These are phyloP conservation scores for Gremmenia infestans DNA, from an alignment of 2,329 filamentous ascomycete genomes.

Conservation along the genomic window DNA sequence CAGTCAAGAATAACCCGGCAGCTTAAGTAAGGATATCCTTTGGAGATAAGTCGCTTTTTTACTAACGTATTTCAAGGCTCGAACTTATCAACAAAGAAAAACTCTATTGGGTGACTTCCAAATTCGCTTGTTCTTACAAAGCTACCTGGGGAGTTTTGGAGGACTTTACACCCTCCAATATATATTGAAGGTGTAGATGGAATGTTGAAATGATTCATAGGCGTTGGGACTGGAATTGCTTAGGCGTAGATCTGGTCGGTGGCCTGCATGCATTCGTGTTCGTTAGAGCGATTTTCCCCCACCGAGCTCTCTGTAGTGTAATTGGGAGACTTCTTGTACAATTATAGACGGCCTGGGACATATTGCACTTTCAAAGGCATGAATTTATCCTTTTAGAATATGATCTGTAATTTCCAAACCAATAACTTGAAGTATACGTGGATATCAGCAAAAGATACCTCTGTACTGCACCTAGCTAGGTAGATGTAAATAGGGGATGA, in stretches of 20 bases:
- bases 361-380: background rate
- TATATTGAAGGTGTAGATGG: too few species aligned
- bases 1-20: background rate
- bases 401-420: too few species aligned
- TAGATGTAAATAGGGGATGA: background rate
- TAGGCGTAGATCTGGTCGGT: slow-evolving; percentile 5
- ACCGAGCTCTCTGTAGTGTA: slow-evolving; percentile 14
- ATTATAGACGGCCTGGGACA: slow-evolving; percentile 18
- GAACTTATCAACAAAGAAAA: too few species aligned
- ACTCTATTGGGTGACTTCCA: too few species aligned
- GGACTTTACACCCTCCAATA: background rate
- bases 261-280: slow-evolving; percentile 12
- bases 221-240: slow-evolving; percentile 15
- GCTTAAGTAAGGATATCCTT: background rate
- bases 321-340: slow-evolving; percentile 26
- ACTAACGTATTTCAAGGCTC: background rate
- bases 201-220: background rate
- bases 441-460: background rate
- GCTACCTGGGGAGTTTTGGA: background rate
- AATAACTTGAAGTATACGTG: background rate
- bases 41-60: background rate
- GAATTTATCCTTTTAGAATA: too few species aligned
- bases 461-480: background rate
- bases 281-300: slow-evolving; percentile 12
- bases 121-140: too few species aligned